phyloP scores from a whole-genome alignment of 495 filamentous ascomycete species.

The Aspergillus taichungensis region DNA sequence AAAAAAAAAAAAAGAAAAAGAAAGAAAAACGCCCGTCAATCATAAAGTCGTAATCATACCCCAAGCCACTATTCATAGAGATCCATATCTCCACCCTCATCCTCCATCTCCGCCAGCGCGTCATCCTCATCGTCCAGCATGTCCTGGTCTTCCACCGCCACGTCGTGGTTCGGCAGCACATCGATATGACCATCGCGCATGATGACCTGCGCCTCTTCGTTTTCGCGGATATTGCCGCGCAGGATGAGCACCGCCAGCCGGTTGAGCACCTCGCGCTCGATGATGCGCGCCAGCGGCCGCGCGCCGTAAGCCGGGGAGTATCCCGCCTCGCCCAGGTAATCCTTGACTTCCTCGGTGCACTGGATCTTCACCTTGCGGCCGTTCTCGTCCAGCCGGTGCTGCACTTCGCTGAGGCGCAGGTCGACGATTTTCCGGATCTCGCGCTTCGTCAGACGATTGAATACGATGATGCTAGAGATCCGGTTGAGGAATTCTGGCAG shows the following conservation, averaged over 20 bases:
- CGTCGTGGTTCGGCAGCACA: slow-evolving; percentile 76
- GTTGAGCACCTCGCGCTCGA: slow-evolving; percentile 95
- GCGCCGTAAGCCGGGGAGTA: slow-evolving; percentile 95
- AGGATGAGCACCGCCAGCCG: slow-evolving; percentile 83
- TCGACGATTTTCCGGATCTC: slow-evolving; percentile 97
- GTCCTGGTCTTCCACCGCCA: slow-evolving; percentile 60
- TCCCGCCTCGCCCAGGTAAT: slow-evolving; percentile 79
- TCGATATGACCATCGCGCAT: slow-evolving; percentile 67
- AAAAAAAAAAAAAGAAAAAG: not conserved
- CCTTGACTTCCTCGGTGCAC: slow-evolving; percentile 72
- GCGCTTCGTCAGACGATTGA: slow-evolving; percentile 81
- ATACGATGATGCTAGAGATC: slow-evolving; percentile 91
- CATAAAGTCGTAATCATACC: not conserved
- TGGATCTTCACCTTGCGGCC: slow-evolving; percentile 70
- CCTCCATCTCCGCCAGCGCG: slow-evolving; percentile 56
- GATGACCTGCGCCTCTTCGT: slow-evolving; percentile 70
- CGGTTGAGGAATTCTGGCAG: slow-evolving; percentile 97
- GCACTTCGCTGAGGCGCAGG: slow-evolving; percentile 78
- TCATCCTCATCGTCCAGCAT: slow-evolving; percentile 64
- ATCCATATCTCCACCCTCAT: slow-evolving; percentile 59
- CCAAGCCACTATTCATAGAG: slow-evolving; percentile 56
- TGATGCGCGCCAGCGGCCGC: slow-evolving; percentile 74
- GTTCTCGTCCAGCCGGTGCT: slow-evolving; percentile 75
- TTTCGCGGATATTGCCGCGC: slow-evolving; percentile 72
- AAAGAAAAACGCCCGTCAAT: not conserved